phyloP scores from a whole-genome alignment of 2,329 filamentous ascomycete genomes.

The Orbilia brochopaga region DNA sequence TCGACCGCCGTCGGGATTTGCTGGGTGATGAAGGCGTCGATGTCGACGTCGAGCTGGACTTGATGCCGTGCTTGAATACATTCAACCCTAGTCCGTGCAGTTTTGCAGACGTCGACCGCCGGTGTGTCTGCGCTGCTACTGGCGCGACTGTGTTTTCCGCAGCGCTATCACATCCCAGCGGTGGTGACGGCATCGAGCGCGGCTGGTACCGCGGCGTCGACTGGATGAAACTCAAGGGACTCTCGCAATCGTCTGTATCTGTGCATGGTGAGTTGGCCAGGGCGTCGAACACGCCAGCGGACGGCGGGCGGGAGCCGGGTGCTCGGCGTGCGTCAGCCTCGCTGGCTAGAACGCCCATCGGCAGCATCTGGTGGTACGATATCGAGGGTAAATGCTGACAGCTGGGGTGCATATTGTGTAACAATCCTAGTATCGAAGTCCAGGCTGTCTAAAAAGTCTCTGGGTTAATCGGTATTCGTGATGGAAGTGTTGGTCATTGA shows the following conservation, averaged over 20 bases:
- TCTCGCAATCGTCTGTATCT: slow-evolving; percentile 27
- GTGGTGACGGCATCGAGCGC: slow-evolving; percentile 48
- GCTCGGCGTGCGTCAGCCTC: slow-evolving; percentile 48
- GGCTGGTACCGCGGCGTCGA: slow-evolving; percentile 47
- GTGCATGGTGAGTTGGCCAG: slow-evolving; percentile 41
- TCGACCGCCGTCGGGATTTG: slow-evolving; percentile 39
- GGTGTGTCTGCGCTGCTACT: slow-evolving; percentile 12
- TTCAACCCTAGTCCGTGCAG: slow-evolving; percentile 45
- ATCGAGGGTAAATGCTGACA: slow-evolving; percentile 9
- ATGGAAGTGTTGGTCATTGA: no score
- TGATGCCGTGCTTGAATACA: slow-evolving; percentile 43
- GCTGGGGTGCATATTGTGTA: no score
- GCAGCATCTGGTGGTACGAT: slow-evolving; percentile 27
- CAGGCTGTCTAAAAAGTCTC: no score
- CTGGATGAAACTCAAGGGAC: slow-evolving; percentile 18
- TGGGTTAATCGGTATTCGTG: no score
- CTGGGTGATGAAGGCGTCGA: slow-evolving; percentile 37
- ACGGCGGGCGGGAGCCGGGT: slow-evolving; percentile 32
- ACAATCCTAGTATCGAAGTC: no score
- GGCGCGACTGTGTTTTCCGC: slow-evolving; percentile 11
- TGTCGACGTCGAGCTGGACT: slow-evolving; percentile 11
- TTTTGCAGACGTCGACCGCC: slow-evolving; percentile 26
- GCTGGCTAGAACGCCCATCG: slow-evolving; percentile 40
- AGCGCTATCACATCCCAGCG: slow-evolving; percentile 31
- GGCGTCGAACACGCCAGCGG: slow-evolving; percentile 39